Evolutionary conservation across 2,329 filamentous ascomycete genomes (phyloP).

Genomic region (Colletotrichum sp.): DNA sequence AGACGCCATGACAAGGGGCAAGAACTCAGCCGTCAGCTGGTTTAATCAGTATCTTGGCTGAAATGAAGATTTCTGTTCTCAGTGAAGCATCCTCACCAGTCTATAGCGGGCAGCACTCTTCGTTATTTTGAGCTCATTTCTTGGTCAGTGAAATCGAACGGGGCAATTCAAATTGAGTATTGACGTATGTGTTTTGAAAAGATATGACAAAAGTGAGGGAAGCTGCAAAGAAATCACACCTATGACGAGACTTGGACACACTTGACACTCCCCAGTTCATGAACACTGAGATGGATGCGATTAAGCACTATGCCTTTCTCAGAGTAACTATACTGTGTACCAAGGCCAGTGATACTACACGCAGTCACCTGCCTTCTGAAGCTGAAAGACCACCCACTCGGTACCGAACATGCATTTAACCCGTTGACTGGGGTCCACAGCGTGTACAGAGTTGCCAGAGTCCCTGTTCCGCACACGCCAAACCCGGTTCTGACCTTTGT

Average conservation of each 20-base stretch:
- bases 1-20: constrained; percentile 45
- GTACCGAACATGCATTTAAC: background rate
- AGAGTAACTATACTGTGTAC: background rate
- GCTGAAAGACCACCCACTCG: background rate
- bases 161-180: background rate
- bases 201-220: background rate
- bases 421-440: background rate
- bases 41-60: constrained; percentile 28
- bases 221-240: background rate
- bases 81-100: background rate
- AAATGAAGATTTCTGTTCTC: background rate
- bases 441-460: background rate
- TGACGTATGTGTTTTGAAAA: background rate
- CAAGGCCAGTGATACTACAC: background rate
- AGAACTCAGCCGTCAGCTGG: constrained; percentile 46
- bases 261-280: background rate
- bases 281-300: background rate
- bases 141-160: background rate
- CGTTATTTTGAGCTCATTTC: background rate
- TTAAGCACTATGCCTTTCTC: background rate
- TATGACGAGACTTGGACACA: background rate
- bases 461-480: background rate
- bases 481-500: background rate
- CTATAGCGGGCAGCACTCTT: background rate
- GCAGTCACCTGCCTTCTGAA: background rate